Evolutionary conservation across 768 basidiomycete species (phyloP).

Genomic region (Podaxis sp.): DNA sequence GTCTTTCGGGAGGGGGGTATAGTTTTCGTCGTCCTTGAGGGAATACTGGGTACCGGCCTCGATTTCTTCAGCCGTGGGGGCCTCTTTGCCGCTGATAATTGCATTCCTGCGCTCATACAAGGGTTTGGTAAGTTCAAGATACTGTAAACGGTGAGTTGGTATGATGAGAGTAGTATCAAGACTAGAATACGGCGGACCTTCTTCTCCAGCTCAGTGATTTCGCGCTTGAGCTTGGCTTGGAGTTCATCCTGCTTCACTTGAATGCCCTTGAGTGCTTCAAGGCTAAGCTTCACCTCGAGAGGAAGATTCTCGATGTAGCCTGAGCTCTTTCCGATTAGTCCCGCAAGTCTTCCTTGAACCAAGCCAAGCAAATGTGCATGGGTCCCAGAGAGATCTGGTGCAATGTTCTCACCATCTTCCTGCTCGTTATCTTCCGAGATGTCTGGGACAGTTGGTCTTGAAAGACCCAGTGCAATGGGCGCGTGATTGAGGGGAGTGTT

Average conservation of each 20-base stretch:
- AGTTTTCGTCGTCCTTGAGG: slow-evolving; percentile 61
- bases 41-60: slow-evolving; percentile 71
- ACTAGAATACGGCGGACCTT: slow-evolving; percentile 55
- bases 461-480: slow-evolving; percentile 73
- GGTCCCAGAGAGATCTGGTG: slow-evolving; percentile 33
- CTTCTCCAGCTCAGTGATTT: slow-evolving; percentile 93
- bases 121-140: slow-evolving; percentile 73
- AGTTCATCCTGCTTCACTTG: slow-evolving; percentile 89
- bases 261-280: slow-evolving; percentile 92
- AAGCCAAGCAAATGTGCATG: slow-evolving; percentile 74
- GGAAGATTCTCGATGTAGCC: slow-evolving; percentile 93
- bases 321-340: slow-evolving; percentile 85
- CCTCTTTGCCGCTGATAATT: slow-evolving; percentile 74
- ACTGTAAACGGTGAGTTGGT: slow-evolving; percentile 35
- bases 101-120: slow-evolving; percentile 82
- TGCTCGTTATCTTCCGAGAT: slow-evolving; percentile 79
- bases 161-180: neutral
- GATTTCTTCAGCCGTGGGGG: slow-evolving; percentile 79
- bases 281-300: slow-evolving; percentile 69
- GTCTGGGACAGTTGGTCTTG: slow-evolving; percentile 85
- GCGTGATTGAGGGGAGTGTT: slow-evolving; percentile 86
- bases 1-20: slow-evolving; percentile 51
- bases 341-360: slow-evolving; percentile 83
- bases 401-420: slow-evolving; percentile 46
- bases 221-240: slow-evolving; percentile 91